These are phyloP conservation scores for Fusarium pseudoanthophilum DNA, from an alignment of 2,329 filamentous ascomycete genomes.

Conservation along the genomic window DNA sequence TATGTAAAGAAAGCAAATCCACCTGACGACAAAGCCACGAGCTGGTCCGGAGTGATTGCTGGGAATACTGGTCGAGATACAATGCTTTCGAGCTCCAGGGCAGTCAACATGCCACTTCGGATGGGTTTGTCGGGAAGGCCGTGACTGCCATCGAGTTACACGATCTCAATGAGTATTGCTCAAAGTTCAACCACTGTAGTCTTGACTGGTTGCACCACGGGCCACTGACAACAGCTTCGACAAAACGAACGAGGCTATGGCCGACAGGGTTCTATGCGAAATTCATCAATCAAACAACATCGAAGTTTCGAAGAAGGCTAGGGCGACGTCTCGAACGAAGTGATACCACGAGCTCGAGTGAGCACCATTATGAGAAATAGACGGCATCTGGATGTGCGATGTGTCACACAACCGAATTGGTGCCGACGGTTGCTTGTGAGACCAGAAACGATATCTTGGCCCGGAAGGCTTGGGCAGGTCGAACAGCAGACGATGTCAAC, in stretches of 20 bases:
- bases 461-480: background rate
- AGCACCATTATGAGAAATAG: background rate
- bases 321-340: background rate
- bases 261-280: background rate
- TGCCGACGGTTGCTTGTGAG: background rate
- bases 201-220: background rate
- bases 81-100: background rate
- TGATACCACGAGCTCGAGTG: background rate
- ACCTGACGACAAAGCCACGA: slow-evolving; percentile 16
- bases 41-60: slow-evolving; percentile 22
- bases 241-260: background rate
- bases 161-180: background rate
- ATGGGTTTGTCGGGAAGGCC: background rate
- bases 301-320: background rate
- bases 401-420: background rate
- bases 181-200: background rate
- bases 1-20: slow-evolving; percentile 46
- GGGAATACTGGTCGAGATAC: slow-evolving; percentile 17
- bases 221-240: background rate
- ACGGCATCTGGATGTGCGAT: background rate
- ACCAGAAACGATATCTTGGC: background rate
- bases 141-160: background rate
- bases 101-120: background rate
- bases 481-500: background rate
- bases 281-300: background rate